These are phyloP conservation scores for Paecilomyces fulvus DNA, from an alignment of 2,329 filamentous ascomycete species.

Conservation along the genomic window DNA sequence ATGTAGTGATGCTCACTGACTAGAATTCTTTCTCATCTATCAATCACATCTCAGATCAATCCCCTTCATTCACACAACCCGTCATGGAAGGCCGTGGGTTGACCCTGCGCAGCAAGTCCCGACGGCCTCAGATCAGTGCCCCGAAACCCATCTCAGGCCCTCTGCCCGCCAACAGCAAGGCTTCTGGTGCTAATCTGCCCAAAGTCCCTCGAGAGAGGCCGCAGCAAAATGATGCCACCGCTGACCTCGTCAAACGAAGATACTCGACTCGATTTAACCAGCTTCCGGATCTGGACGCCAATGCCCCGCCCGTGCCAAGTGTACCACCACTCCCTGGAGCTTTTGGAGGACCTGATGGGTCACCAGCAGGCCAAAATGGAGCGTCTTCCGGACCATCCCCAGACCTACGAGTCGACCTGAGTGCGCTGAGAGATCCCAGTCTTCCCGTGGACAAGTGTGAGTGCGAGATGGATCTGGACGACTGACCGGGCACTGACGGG, in stretches of 20 bases:
- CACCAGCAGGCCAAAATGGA: conserved; percentile 34
- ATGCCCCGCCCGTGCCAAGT: conserved; percentile 62
- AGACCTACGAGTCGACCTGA: conserved; percentile 61
- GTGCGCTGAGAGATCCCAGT: conserved; percentile 69
- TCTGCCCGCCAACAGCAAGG: conserved; percentile 28
- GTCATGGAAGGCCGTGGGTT: conserved; percentile 49
- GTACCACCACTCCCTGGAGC: conserved; percentile 52
- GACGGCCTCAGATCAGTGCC: conserved; percentile 51
- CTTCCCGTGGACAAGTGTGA: conserved; percentile 71
- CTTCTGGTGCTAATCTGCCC: conserved; percentile 24
- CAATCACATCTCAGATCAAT: conserved; percentile 5
- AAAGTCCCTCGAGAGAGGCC: conserved; percentile 31
- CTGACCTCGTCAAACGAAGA: conserved; percentile 83
- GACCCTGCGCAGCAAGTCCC: conserved; percentile 55
- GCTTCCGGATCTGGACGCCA: conserved; percentile 58
- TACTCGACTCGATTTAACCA: conserved; percentile 92
- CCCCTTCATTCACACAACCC: background rate
- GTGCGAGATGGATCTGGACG: conserved; percentile 16
- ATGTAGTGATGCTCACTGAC: conserved; percentile 1
- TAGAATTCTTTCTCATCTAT: conserved; percentile 4
- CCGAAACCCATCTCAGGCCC: conserved; percentile 46
- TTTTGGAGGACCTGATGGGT: conserved; percentile 44
- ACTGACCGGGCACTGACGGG: background rate
- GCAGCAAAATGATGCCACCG: conserved; percentile 46
- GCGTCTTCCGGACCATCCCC: conserved; percentile 47